Percentiles rank a stretch among this genome's conserved stretches.
phyloP scores from a whole-genome alignment of 75 land plant species.

The Pinus albicaulis region DNA sequence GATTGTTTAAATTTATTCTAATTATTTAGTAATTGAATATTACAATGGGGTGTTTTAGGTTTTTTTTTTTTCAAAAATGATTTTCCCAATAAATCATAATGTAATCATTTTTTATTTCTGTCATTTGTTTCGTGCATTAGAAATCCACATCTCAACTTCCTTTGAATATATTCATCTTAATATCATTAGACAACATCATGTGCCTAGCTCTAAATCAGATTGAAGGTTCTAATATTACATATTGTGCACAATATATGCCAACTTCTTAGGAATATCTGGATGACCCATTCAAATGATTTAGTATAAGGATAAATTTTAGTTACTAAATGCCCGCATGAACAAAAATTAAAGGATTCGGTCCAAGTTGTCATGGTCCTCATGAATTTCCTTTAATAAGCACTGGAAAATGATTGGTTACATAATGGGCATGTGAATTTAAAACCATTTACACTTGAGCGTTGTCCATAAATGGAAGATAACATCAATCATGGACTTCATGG shows the following conservation, averaged over 20 bases:
- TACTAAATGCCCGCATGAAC: neutral
- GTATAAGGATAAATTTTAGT: conserved; percentile 6
- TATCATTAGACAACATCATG: neutral
- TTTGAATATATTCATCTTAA: neutral
- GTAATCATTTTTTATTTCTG: too few species aligned
- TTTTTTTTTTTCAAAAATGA: too few species aligned
- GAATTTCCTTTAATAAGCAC: conserved; percentile 7
- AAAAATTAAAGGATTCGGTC: neutral
- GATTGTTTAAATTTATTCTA: too few species aligned
- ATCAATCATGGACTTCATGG: conserved; percentile 29
- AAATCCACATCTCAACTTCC: too few species aligned
- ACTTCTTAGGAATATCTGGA: neutral
- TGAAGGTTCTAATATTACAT: neutral
- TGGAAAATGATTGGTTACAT: conserved; percentile 35
- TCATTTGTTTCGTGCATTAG: too few species aligned
- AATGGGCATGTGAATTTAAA: conserved; percentile 23
- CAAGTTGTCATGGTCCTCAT: conserved; percentile 12
- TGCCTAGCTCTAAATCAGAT: neutral
- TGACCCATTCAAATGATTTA: neutral
- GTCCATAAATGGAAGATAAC: conserved; percentile 45
- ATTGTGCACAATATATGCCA: conserved; percentile 1
- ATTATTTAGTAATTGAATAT: too few species aligned
- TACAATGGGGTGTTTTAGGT: too few species aligned
- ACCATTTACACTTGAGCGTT: conserved; percentile 34
- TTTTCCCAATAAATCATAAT: too few species aligned